Percentiles rank a stretch among this genome's conserved stretches.
Evolutionary conservation across 805 yeast species (phyloP).

Genomic region (Yarrowia sp.): DNA sequence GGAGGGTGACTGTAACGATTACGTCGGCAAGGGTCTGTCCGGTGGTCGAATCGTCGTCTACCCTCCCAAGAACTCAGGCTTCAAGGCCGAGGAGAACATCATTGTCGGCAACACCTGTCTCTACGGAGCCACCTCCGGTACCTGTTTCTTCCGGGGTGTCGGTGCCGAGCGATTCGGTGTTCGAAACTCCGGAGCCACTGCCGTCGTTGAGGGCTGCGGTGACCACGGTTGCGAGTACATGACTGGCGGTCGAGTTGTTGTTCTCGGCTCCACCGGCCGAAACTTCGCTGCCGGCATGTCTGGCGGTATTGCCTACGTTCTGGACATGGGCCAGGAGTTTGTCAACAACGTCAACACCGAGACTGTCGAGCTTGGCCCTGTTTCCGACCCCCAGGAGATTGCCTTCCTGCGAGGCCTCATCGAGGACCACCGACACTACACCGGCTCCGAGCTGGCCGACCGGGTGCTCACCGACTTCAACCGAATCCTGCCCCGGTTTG

Average conservation of each 20-base stretch:
- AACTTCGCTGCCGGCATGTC: conserved; percentile 98
- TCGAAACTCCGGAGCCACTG: conserved; percentile 96
- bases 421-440: conserved; percentile 94
- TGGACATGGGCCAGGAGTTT: conserved; percentile 93
- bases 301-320: conserved; percentile 97
- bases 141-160: conserved; percentile 91
- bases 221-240: conserved; percentile 99
- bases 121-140: conserved; percentile 96
- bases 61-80: conserved; percentile 80
- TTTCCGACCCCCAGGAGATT: conserved; percentile 86
- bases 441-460: conserved; percentile 87
- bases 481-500: conserved; percentile 81
- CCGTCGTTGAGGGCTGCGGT: conserved; percentile 96
- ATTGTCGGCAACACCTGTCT: conserved; percentile 96
- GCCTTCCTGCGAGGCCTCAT: conserved; percentile 89
- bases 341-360: conserved; percentile 73
- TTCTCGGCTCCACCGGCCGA: conserved; percentile 86
- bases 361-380: conserved; percentile 72
- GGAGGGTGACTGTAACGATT: conserved; percentile 97
- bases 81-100: conserved; percentile 94
- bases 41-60: conserved; percentile 92
- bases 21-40: conserved; percentile 94
- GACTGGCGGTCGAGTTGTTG: conserved; percentile 98
- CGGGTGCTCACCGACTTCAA: conserved; percentile 81
- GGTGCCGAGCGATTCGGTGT: conserved; percentile 99